Evolutionary conservation across 306 rosid species (phyloP).

Genomic region (Quercus dentata): DNA sequence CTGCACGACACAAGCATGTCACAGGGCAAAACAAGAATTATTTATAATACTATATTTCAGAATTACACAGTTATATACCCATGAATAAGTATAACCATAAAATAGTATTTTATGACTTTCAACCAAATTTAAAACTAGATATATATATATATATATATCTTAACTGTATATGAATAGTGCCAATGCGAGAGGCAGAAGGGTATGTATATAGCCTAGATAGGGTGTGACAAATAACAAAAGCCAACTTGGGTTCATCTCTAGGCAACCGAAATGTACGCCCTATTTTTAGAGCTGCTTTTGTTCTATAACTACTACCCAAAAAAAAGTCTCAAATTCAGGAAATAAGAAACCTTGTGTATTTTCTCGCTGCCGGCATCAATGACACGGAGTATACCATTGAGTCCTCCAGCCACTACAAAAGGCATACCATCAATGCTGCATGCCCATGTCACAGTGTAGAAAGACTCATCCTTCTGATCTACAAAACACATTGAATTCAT

Average conservation of each 20-base stretch:
- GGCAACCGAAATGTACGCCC: too few relatives aligned
- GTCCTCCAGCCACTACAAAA: constrained; percentile 81
- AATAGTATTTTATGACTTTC: background rate
- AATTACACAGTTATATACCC: background rate
- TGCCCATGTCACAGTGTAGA: constrained; percentile 93
- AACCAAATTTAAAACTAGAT: background rate
- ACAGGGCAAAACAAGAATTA: constrained; percentile 4
- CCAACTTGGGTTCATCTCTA: too few relatives aligned
- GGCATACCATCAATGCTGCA: constrained; percentile 65
- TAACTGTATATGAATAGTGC: background rate
- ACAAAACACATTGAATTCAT: constrained; percentile 40
- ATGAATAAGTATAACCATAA: background rate
- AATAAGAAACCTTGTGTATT: constrained; percentile 64
- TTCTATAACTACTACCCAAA: background rate
- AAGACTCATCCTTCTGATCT: constrained; percentile 97
- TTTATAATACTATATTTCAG: constrained; percentile 2
- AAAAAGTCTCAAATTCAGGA: background rate
- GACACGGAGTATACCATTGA: constrained; percentile 76
- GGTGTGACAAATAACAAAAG: too few relatives aligned
- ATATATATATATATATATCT: background rate
- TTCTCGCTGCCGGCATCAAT: constrained; percentile 86
- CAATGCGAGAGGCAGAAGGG: constrained; percentile 6
- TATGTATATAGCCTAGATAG: background rate
- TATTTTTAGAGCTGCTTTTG: background rate
- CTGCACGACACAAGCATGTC: constrained; percentile 33